Percentiles rank a stretch among this genome's conserved stretches.
phyloP scores from a whole-genome alignment of 2,329 filamentous ascomycete genomes.

The Colletotrichum sp. region DNA sequence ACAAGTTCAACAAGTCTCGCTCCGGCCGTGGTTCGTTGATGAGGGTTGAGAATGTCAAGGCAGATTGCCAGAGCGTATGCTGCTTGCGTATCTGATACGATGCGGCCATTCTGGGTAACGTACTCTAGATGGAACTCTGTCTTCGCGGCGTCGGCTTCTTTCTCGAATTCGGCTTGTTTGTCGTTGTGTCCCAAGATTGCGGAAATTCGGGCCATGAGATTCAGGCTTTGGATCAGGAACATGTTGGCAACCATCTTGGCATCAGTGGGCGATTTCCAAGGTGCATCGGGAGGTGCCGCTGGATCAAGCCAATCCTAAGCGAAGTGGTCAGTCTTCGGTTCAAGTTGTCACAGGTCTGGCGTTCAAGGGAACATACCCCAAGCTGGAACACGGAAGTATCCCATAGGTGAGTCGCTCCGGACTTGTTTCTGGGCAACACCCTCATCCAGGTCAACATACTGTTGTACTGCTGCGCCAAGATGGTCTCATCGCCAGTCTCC shows the following conservation, averaged over 20 bases:
- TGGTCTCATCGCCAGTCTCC: not conserved
- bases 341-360: not conserved
- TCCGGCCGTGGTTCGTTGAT: not conserved
- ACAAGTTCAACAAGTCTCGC: constrained; percentile 4
- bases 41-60: constrained; percentile 18
- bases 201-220: not conserved
- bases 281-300: constrained; percentile 30
- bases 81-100: constrained; percentile 25
- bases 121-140: constrained; percentile 28
- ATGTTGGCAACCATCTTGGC: constrained; percentile 33
- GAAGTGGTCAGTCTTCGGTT: constrained; percentile 37
- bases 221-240: constrained; percentile 28
- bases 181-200: constrained; percentile 23
- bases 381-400: not conserved
- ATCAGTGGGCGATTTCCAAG: constrained; percentile 31
- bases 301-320: constrained; percentile 35
- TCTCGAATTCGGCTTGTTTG: not conserved
- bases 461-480: not conserved
- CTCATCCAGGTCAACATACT: constrained; percentile 8
- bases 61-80: constrained; percentile 25
- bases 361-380: not conserved
- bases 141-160: not conserved
- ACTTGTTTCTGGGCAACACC: constrained; percentile 3
- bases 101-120: constrained; percentile 7
- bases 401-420: constrained; percentile 1